Evolutionary conservation across 208 protist species (phyloP), one percentile per base, ranked within the genome.

Genomic region (Trypanosoma brucei): DNA sequence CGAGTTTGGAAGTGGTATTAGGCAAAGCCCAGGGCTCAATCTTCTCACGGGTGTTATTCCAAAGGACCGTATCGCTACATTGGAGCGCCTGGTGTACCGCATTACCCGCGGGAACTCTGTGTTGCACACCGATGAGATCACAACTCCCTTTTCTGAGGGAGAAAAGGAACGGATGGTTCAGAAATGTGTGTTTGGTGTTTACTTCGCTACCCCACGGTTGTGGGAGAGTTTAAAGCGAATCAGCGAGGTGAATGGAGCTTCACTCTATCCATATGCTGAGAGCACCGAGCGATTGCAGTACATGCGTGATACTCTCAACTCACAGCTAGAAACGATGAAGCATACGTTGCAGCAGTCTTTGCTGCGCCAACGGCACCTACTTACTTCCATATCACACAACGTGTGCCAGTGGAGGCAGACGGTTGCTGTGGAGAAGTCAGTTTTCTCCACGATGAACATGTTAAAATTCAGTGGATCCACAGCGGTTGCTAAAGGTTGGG

Each of bases 151-250:
- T 59, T 90, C 94, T 54, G 96, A 97, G 63, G 88, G 86, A 42
- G 68, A 67, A 44, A 78, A 57, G 39, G 90, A 86, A 62, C 81
- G 95, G 65, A 49, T 62, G 3, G 70, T 97, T 7, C 71, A 84
- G 42, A 99, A 99, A 78, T 82, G 57, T 55, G 97, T 98, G 49
- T 99, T 99, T 70, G 94, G 95, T 49, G 87, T 99, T 52, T 99
- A 99, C 78, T 98, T 97, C 84, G 95, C 97, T n/a, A 97, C 97
- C 13, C 76, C 88, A 6, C 78, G 87, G 31, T 62, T 97, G 5
- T 74, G 89, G 53, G 76, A 84, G 40, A 97, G 92, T 72, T 89
- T 99, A 36, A 85, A 70, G 48, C 97, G 97, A 79, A 97, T 99
- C 52, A 98, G 96, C 60, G 97, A 98, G 68, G 86, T 88, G 33